phyloP scores from a whole-genome alignment of 495 filamentous ascomycete species.

The Lasiosphaeria ovina region DNA sequence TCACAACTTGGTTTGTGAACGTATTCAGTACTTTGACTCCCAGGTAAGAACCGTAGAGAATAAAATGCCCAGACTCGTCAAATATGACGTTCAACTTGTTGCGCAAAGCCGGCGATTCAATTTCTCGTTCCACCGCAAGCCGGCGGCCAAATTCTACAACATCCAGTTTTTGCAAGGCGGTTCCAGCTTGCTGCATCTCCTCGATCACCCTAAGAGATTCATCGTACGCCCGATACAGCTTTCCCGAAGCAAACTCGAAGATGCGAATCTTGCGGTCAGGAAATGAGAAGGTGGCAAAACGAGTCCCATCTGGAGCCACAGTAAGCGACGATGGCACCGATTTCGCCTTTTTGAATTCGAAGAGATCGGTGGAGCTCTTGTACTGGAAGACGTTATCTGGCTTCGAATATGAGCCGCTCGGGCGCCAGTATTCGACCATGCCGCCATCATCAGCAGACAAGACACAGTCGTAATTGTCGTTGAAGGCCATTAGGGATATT shows the following conservation, averaged over 20 bases:
- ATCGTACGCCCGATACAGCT: constrained; percentile 88
- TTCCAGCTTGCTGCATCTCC: constrained; percentile 93
- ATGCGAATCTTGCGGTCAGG: constrained; percentile 89
- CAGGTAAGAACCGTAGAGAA: constrained; percentile 88
- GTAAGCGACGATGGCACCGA: constrained; percentile 81
- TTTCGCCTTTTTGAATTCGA: constrained; percentile 96
- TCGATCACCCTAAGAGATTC: constrained; percentile 83
- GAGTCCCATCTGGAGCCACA: constrained; percentile 77
- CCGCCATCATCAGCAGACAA: constrained; percentile 85
- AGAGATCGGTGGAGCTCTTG: constrained; percentile 89
- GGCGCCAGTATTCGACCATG: constrained; percentile 97
- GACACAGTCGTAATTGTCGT: constrained; percentile 84
- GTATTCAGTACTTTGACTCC: constrained; percentile 95
- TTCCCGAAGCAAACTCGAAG: constrained; percentile 87
- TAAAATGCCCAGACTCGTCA: constrained; percentile 93
- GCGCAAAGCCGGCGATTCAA: constrained; percentile 63
- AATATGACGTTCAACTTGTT: constrained; percentile 83
- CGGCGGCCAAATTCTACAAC: constrained; percentile 90
- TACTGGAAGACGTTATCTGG: constrained; percentile 86
- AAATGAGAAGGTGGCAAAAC: constrained; percentile 88
- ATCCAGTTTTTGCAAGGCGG: constrained; percentile 72
- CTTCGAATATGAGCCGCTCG: constrained; percentile 78
- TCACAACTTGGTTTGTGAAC: constrained; percentile 84
- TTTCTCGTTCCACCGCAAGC: constrained; percentile 80
- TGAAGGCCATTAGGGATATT: constrained; percentile 83